Base-by-base conservation (phyloP, 1,139 yeast genomes). In the Nakaseomyces delphensis region DNA sequence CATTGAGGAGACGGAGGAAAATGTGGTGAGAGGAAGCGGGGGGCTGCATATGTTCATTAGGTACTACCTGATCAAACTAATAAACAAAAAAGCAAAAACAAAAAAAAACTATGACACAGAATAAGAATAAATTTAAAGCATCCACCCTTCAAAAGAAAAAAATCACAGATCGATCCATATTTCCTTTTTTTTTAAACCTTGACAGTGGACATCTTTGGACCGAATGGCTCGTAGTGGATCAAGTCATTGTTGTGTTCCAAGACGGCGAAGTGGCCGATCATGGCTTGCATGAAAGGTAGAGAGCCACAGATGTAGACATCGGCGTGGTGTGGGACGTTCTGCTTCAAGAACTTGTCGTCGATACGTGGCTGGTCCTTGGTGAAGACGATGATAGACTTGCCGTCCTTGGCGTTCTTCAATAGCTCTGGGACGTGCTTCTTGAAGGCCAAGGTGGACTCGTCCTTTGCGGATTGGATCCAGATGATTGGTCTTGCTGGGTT, bases 231-330 rank as follows among this genome's bases (percentile, higher is more conserved):
- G 45, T 57, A 57, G 40, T 57, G 62, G 25, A 57, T 46, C 43
- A 43, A 38, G 35, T 55, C 56, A 16, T 48, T 49, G 19, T 47
- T 43, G 38, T 53, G 56, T 25, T 50, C 51, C 15, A 56, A 38
- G 2, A 43, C 41, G 16, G 44, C 45, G 29, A 57, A 49, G 31
- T 50, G 48, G 6, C 41, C 47, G 21, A 57, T 47, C 55, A 59
- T 53, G 18, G 51, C 42, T 40, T 53, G 45, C 61, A 56, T 57
- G 46, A 59, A 59, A 10, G 46, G 51, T 19, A 55, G 23, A 19
- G 62, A 57, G 31, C 62, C 62, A 44, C 62, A 57, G 15, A 57
- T 46, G 48, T 59, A 59, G 30, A 56, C 53, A 41, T 59, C 62
- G 3, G 60, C 53, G 41, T 54, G 47, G 21, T 43, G 33, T 39